A percentile compares a stretch with the other conserved stretches of the same genome.
Evolutionary conservation across 441 rosid species (phyloP).

Genomic region (Bocquillonia castaneifolia): DNA sequence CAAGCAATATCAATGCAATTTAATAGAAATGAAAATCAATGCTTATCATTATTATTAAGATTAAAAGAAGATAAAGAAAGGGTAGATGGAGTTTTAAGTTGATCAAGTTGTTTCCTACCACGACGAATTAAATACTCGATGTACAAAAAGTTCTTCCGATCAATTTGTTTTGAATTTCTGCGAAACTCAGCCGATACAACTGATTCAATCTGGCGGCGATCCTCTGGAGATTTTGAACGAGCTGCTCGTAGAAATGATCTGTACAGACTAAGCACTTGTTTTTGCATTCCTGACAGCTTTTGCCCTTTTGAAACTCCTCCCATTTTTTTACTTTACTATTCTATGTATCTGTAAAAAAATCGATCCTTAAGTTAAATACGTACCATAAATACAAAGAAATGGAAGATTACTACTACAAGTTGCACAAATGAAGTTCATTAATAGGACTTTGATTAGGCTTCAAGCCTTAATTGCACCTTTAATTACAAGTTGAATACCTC

Average conservation of each 20-base stretch:
- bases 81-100: constrained; percentile 57
- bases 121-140: constrained; percentile 78
- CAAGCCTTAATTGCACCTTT: too few relatives aligned
- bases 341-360: too few relatives aligned
- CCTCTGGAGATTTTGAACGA: constrained; percentile 34
- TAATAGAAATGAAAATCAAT: too few relatives aligned
- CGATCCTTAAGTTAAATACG: too few relatives aligned
- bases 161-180: constrained; percentile 54
- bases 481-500: too few relatives aligned
- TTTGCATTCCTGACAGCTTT: constrained; percentile 16
- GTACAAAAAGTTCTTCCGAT: constrained; percentile 71
- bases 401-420: too few relatives aligned
- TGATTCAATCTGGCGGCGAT: constrained; percentile 42
- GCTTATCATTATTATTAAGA: constrained; percentile 23
- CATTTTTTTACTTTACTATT: neutral
- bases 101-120: constrained; percentile 81
- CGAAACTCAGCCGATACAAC: constrained; percentile 69
- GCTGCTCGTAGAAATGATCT: constrained; percentile 15
- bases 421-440: too few relatives aligned
- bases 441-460: too few relatives aligned
- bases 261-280: constrained; percentile 15
- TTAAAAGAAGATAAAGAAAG: constrained; percentile 51
- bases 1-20: too few relatives aligned
- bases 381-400: too few relatives aligned
- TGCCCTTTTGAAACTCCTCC: neutral